Base-by-base conservation (phyloP, 2,329 filamentous ascomycete species). In the Verticillium dahliae region DNA sequence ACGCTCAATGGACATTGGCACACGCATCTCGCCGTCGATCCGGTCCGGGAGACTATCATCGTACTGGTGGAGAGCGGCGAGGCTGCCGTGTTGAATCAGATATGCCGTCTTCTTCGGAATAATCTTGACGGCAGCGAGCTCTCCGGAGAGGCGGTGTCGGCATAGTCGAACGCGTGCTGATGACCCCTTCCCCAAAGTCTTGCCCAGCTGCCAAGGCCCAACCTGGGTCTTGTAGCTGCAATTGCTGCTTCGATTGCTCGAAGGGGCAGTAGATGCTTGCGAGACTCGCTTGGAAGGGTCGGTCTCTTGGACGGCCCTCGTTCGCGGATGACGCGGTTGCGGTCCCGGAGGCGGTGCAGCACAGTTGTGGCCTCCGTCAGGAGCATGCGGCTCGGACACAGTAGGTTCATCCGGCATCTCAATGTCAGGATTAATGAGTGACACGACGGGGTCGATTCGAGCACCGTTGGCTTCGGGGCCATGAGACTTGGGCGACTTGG, bases 121-220 rank as follows among this genome's bases (percentile, higher is more conserved):
- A 69, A 99, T 98, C 79, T 99, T 99, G 71, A 97, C 90, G 2
- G 95, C 95, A 4, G 92, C 95, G 58, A 89, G 82, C 69, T 97
- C 89, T 10, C 90, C 86, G 4, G 92, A 95, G 27, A 86, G 76
- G 31, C 81, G 83, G 76, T 99, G 93, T 65, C 91, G 87, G 27
- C 94, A 96, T 39, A 95, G 80, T 60, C 94, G 85, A 15, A 99
- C 95, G 34, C 91, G 86, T 14, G 92, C 94, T 58, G 92, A 96
- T 1, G 93, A 92, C 3, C 95, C 95, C 68, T 91, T 90, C 0
- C 95, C 95, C 34, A 99, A 81, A 0, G 91, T 96, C 72, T 86
- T 92, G 6, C 95, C 95, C 3, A 99, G 79, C 67, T 94, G 88
- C 95, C 95, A 99, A 66, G 94, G 94, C 0, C 95, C 95, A 69